Percentiles rank a stretch among this genome's conserved stretches.
Conservation (phyloP, 2,329 filamentous ascomycete species). For the Clarireedia sp. region DNA sequence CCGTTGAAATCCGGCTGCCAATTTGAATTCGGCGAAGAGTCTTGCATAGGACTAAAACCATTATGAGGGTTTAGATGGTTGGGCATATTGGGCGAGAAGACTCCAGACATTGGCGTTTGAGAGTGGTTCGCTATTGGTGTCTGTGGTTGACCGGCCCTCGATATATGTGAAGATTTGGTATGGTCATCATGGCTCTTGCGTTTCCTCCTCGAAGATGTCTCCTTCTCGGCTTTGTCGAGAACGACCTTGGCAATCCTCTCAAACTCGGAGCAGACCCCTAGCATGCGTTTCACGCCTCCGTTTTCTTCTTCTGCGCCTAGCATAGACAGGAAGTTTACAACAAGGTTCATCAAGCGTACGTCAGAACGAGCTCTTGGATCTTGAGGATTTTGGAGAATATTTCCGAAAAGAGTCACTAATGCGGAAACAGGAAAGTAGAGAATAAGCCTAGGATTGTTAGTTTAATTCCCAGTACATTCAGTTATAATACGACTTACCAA, state of each 20-base stretch:
- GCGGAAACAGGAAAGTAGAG: constrained; percentile 95
- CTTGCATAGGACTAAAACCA: constrained; percentile 23
- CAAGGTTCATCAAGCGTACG: constrained; percentile 81
- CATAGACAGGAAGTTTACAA: constrained; percentile 85
- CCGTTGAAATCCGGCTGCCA: constrained; percentile 20
- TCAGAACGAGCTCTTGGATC: constrained; percentile 84
- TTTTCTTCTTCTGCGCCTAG: constrained; percentile 85
- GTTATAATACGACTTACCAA: constrained; percentile 54
- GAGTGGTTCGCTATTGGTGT: constrained; percentile 20
- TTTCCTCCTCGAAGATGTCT: constrained; percentile 61
- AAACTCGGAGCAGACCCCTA: constrained; percentile 91
- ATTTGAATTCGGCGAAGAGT: constrained; percentile 16
- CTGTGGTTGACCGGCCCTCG: constrained; percentile 13
- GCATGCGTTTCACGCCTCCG: constrained; percentile 86
- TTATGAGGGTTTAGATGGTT: constrained; percentile 23
- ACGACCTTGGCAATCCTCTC: constrained; percentile 87
- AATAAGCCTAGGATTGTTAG: constrained; percentile 57
- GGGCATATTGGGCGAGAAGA: constrained; percentile 22
- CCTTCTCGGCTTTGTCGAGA: constrained; percentile 84
- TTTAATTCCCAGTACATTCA: constrained; percentile 1
- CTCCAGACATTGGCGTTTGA: constrained; percentile 20
- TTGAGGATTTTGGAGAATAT: constrained; percentile 90
- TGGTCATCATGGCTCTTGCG: constrained; percentile 60
- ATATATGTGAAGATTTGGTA: constrained; percentile 14
- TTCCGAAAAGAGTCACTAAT: constrained; percentile 89